These are phyloP conservation scores for Xylariaceae sp. DNA, from an alignment of 2,329 filamentous ascomycete species.

Conservation along the genomic window DNA sequence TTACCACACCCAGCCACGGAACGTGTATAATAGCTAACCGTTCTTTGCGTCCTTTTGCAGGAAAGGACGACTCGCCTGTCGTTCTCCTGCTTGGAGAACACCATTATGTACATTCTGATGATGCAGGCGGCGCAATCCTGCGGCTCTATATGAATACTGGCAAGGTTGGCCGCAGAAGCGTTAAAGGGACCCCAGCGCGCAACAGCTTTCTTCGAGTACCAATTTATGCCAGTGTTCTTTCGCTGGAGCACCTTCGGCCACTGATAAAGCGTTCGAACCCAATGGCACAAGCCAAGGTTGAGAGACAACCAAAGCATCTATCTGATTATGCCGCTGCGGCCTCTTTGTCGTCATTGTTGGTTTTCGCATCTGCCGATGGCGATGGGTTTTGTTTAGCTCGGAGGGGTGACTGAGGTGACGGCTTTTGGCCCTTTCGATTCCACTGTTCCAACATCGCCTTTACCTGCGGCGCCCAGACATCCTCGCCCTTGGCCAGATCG, in stretches of 20 bases:
- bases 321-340: not conserved
- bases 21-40: not conserved
- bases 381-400: slow-evolving; percentile 15
- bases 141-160: too few relatives aligned
- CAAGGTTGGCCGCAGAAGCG: too few relatives aligned
- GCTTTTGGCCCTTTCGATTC: slow-evolving; percentile 24
- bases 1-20: not conserved
- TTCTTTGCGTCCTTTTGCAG: not conserved
- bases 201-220: too few relatives aligned
- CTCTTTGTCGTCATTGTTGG: not conserved
- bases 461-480: slow-evolving; percentile 76
- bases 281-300: too few relatives aligned
- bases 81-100: too few relatives aligned
- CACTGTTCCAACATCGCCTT: slow-evolving; percentile 43
- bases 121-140: not conserved
- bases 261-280: too few relatives aligned
- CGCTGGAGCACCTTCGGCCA: too few relatives aligned
- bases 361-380: not conserved
- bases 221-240: too few relatives aligned
- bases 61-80: too few relatives aligned
- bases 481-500: slow-evolving; percentile 70
- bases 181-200: too few relatives aligned
- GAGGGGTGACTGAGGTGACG: slow-evolving; percentile 7
- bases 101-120: not conserved
- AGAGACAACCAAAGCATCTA: too few relatives aligned